Evolutionary conservation across 2,329 filamentous ascomycete genomes (phyloP), one percentile per base, ranked within the genome.

Genomic region (Phoma sp.): DNA sequence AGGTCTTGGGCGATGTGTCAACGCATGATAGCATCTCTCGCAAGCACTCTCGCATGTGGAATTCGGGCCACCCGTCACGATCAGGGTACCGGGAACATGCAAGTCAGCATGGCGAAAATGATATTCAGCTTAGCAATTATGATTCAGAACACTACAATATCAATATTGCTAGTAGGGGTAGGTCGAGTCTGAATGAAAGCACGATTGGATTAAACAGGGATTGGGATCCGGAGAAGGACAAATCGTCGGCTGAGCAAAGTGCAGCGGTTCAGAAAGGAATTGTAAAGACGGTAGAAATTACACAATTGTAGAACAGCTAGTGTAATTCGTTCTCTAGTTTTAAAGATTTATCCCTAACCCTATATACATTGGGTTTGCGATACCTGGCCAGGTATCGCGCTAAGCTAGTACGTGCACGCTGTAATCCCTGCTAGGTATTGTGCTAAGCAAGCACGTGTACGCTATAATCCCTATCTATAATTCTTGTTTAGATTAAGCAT

Each of bases 31-130:
- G 27, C 38, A 27, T 54, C 33, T 38, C 38, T 7, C 59, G 53
- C 14, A 61, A 61, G 42, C 51, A 42, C n/a, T 59, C 59, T 27
- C 57, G 51, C 30, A 50, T 18, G 38, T 59, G 59, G 59, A 49
- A 32, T 0, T 52, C 50, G 5, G 42, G 13, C 0, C 40, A 56
- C 32, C 59, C 53, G 4, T 55, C 57, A 36, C 57, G 59, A 29
- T 59, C 59, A 37, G 59, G 59, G 13, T 61, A 61, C 35, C 32
- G 39, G 36, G 44, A 45, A 29, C 57, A 61, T 9, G 27, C 41
- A 37, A 61, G 56, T n/a, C 47, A 46, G 27, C 36, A 51, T 35
- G 55, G 50, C 30, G 44, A 52, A n/a, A 47, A 52, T 23, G 55
- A 53, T 30, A 60, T 60, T 33, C 51, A 47, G 23, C 58, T 60